These are phyloP conservation scores for Phaeotremella skinneri DNA, from an alignment of 768 basidiomycete species.

Conservation along the genomic window DNA sequence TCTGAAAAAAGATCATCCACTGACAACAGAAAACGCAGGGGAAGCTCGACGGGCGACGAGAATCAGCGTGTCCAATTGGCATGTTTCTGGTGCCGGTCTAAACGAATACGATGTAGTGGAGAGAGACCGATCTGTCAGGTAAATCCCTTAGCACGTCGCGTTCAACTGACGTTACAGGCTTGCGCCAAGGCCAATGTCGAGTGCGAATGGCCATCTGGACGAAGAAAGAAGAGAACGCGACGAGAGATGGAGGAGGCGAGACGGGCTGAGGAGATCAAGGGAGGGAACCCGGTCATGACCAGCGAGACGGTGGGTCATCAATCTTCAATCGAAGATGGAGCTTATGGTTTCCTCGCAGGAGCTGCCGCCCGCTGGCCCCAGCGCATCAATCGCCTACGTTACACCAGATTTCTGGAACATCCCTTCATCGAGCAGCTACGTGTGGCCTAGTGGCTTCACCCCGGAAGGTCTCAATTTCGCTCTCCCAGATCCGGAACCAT, in stretches of 20 bases:
- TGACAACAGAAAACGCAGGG: background rate
- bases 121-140: constrained; percentile 32
- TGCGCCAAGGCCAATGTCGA: constrained; percentile 34
- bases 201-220: constrained; percentile 45
- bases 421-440: constrained; percentile 19
- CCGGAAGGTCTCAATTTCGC: constrained; percentile 8
- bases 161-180: constrained; percentile 14
- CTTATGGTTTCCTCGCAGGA: no score
- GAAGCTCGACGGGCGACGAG: background rate
- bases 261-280: constrained; percentile 1
- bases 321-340: no score
- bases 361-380: no score
- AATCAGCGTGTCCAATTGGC: constrained; percentile 34
- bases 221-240: constrained; percentile 44
- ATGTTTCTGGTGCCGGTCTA: constrained; percentile 39
- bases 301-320: constrained; percentile 6
- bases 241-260: constrained; percentile 49
- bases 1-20: background rate
- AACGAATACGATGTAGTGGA: constrained; percentile 39
- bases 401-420: constrained; percentile 18
- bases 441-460: constrained; percentile 40
- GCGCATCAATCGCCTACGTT: no score
- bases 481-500: constrained; percentile 9
- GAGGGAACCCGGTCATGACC: background rate
- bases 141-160: background rate